A percentile compares a stretch with the other conserved stretches of the same genome.
Evolutionary conservation across 768 basidiomycete genomes (phyloP).

Genomic region (Daedaleopsis sinensis): DNA sequence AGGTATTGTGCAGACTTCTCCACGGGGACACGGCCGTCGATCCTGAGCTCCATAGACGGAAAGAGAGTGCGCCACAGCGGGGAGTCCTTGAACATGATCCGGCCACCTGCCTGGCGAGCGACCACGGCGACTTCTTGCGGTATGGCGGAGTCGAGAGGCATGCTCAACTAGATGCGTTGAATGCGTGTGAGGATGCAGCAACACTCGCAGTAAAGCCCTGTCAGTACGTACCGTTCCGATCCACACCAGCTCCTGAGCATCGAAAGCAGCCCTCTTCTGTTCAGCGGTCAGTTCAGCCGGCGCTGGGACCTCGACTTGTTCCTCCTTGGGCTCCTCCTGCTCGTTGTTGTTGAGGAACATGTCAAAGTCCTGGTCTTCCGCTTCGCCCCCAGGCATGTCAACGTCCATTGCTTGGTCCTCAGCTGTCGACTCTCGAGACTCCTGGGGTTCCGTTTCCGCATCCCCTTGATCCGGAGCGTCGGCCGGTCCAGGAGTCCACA

Average conservation of each 20-base stretch:
- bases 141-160: conserved; percentile 76
- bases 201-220: neutral
- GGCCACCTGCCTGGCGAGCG: conserved; percentile 82
- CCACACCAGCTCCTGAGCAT: conserved; percentile 69
- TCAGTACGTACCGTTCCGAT: conserved; percentile 61
- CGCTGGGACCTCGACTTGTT: conserved; percentile 7
- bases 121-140: conserved; percentile 67
- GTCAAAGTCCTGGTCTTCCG: conserved; percentile 84
- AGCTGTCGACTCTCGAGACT: conserved; percentile 36
- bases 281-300: conserved; percentile 34
- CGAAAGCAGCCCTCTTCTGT: conserved; percentile 52
- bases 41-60: conserved; percentile 66
- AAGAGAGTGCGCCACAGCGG: conserved; percentile 78
- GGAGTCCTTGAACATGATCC: conserved; percentile 56
- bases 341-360: conserved; percentile 78
- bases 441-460: conserved; percentile 4
- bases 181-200: conserved; percentile 17
- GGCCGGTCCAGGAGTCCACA: conserved; percentile 54
- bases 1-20: conserved; percentile 80
- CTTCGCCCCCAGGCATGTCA: conserved; percentile 37
- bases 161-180: conserved; percentile 66
- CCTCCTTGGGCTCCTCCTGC: conserved; percentile 32
- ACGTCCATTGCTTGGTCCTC: conserved; percentile 36
- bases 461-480: neutral
- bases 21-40: conserved; percentile 84